Conservation (phyloP, 805 yeast genomes). For the Lachancea meyersii region DNA sequence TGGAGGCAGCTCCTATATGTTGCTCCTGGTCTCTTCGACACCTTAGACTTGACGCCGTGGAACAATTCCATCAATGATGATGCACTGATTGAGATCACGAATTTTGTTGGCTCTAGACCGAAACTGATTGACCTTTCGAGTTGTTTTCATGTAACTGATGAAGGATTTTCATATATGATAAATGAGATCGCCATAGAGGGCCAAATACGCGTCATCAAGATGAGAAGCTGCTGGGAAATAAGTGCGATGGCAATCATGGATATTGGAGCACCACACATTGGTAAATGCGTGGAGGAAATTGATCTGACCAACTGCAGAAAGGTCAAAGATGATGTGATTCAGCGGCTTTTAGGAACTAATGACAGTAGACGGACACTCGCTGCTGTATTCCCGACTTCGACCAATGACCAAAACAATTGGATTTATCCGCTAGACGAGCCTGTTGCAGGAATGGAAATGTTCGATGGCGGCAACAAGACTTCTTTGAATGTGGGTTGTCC, state of each 20-base stretch:
- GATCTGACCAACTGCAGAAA: conserved; percentile 70
- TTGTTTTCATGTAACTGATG: conserved; percentile 73
- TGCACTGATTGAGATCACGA: conserved; percentile 51
- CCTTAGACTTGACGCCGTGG: conserved; percentile 56
- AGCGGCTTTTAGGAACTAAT: conserved; percentile 53
- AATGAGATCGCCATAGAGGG: conserved; percentile 67
- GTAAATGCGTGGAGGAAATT: conserved; percentile 49
- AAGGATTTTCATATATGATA: conserved; percentile 63
- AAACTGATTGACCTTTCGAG: conserved; percentile 54
- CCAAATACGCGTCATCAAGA: conserved; percentile 45
- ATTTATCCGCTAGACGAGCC: conserved; percentile 18
- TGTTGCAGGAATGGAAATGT: conserved; percentile 30
- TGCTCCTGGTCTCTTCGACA: conserved; percentile 47
- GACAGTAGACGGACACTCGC: background rate
- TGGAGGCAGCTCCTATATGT: conserved; percentile 63
- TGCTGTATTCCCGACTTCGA: background rate
- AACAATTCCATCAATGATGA: conserved; percentile 54
- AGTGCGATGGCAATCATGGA: conserved; percentile 81
- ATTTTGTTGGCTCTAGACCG: conserved; percentile 68
- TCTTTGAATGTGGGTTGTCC: conserved; percentile 47
- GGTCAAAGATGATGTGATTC: conserved; percentile 65
- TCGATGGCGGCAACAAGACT: conserved; percentile 10
- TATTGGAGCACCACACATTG: conserved; percentile 58
- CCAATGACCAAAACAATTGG: background rate
- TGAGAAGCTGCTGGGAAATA: conserved; percentile 72